Percentiles rank a stretch among this genome's conserved stretches.
Evolutionary conservation across 1,284 basidiomycete species (phyloP).

Genomic region (Tilletia caries): DNA sequence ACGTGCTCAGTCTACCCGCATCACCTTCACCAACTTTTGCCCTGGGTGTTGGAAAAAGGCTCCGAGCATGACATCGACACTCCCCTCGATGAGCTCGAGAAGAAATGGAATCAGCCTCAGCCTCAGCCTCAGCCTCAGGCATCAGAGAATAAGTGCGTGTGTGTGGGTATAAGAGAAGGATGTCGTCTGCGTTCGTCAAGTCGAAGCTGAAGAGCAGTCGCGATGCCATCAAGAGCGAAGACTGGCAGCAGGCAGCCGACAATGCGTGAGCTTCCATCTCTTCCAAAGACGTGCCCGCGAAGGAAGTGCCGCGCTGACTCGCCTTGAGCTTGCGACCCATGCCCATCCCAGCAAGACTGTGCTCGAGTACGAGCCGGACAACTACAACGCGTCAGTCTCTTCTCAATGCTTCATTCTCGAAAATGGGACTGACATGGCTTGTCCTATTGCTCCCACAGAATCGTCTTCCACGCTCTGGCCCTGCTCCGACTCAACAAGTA

Average conservation of each 20-base stretch:
- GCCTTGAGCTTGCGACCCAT: neutral
- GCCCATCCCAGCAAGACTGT: constrained; percentile 17
- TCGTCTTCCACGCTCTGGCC: constrained; percentile 44
- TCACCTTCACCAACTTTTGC: too few species aligned
- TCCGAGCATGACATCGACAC: constrained; percentile 6
- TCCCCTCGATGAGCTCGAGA: neutral
- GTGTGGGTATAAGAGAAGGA: neutral
- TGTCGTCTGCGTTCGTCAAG: constrained; percentile 26
- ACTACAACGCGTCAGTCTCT: constrained; percentile 41
- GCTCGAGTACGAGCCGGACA: constrained; percentile 41
- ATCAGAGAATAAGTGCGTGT: too few species aligned
- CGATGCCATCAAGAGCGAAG: constrained; percentile 37
- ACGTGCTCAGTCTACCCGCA: too few species aligned
- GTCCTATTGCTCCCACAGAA: constrained; percentile 15
- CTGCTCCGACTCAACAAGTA: constrained; percentile 35
- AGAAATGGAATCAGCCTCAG: neutral
- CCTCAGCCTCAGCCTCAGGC: too few species aligned
- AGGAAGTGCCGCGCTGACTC: too few species aligned
- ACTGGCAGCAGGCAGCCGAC: constrained; percentile 32
- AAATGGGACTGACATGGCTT: neutral
- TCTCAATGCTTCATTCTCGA: neutral
- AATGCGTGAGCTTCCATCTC: constrained; percentile 18
- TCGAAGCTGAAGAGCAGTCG: constrained; percentile 43
- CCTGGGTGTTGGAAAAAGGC: neutral
- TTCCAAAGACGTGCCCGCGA: too few species aligned